Conservation (phyloP, 2,329 filamentous ascomycete genomes). For the Diplodia intermedia region DNA sequence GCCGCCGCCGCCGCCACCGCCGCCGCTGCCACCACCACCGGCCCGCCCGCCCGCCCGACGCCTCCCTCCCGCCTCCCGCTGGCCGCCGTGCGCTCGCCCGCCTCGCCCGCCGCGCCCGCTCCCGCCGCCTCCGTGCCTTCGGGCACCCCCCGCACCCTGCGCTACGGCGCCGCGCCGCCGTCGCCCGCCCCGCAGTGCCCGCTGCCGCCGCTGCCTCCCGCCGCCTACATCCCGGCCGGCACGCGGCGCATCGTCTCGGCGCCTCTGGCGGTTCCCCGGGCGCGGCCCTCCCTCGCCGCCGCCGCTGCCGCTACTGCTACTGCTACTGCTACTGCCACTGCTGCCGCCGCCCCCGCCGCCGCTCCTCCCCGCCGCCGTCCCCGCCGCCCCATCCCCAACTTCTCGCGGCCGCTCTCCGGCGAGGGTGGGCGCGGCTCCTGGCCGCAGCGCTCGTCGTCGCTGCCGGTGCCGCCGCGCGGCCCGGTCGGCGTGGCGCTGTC, state of each 20-base stretch:
- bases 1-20: not conserved
- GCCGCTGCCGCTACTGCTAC: no score
- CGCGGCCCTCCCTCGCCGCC: not conserved
- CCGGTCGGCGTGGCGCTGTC: not conserved
- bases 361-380: no score
- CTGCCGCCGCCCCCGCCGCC: not conserved
- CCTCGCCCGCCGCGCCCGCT: not conserved
- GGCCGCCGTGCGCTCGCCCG: not conserved
- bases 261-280: no score
- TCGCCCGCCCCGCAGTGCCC: not conserved
- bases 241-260: not conserved
- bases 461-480: not conserved
- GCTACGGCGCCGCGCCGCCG: not conserved
- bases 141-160: not conserved
- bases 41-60: not conserved
- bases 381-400: not conserved
- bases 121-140: not conserved
- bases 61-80: not conserved
- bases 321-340: accelerated
- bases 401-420: constrained; percentile 5
- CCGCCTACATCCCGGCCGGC: not conserved
- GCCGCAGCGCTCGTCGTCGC: not conserved
- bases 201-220: not conserved
- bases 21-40: not conserved
- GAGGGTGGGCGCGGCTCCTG: not conserved